Evolutionary conservation across 768 basidiomycete species (phyloP).

Genomic region (Cyclocybe cylindracea): DNA sequence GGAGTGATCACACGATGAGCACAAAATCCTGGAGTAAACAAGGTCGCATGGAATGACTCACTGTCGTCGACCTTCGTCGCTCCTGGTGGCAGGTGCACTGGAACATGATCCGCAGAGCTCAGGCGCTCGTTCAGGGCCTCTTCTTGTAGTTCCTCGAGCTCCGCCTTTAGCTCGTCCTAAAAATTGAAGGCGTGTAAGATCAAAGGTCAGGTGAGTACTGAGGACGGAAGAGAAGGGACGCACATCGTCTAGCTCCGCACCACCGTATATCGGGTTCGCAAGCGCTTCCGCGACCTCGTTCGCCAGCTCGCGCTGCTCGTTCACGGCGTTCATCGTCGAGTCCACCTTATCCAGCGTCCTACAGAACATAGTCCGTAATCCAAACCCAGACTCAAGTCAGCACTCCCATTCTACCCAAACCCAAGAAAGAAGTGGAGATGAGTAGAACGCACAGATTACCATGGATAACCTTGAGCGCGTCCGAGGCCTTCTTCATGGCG

Average conservation of each 20-base stretch:
- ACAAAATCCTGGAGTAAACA: not conserved
- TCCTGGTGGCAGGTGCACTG: constrained; percentile 77
- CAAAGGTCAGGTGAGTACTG: not conserved
- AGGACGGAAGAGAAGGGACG: constrained; percentile 17
- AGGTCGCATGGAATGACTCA: constrained; percentile 33
- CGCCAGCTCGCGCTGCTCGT: constrained; percentile 89
- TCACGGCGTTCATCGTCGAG: constrained; percentile 80
- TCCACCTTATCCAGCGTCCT: constrained; percentile 91
- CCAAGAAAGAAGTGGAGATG: not conserved
- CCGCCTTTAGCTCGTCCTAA: constrained; percentile 76
- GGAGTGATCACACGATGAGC: not conserved
- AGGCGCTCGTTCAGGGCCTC: constrained; percentile 85
- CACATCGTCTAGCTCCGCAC: constrained; percentile 73
- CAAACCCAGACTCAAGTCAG: not conserved
- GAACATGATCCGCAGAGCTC: constrained; percentile 85
- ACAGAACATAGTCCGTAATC: constrained; percentile 1
- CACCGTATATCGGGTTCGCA: constrained; percentile 64
- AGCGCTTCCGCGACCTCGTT: constrained; percentile 92
- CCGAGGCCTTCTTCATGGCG: constrained; percentile 94
- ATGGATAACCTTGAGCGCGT: constrained; percentile 88
- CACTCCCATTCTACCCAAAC: not conserved
- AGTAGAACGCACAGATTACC: constrained; percentile 72
- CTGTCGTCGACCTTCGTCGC: constrained; percentile 48
- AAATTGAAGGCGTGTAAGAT: constrained; percentile 7
- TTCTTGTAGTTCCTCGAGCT: constrained; percentile 87